A percentile compares a stretch with the other conserved stretches of the same genome.
Evolutionary conservation across 805 yeast species (phyloP).

Genomic region (Kuraishia capsulata): DNA sequence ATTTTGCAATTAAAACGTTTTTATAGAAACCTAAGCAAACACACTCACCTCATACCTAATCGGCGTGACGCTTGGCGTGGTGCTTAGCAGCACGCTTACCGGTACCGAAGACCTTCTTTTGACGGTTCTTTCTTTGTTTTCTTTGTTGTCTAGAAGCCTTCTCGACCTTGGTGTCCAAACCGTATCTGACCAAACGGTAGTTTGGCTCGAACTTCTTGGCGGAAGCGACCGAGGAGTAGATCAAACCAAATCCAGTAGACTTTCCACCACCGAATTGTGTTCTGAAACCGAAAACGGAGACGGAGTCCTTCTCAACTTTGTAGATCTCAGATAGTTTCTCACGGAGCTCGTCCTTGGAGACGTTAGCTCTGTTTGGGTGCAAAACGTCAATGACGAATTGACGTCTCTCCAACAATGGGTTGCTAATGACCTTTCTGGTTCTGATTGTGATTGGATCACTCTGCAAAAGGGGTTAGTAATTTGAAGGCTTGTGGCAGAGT

Average conservation of each 20-base stretch:
- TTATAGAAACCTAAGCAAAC: no score
- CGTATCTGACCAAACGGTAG: conserved; percentile 99
- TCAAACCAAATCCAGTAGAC: conserved; percentile 98
- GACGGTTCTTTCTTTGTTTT: conserved; percentile 99
- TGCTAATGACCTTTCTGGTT: conserved; percentile 98
- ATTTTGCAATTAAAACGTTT: no score
- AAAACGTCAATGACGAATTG: conserved; percentile 99
- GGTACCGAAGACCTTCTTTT: conserved; percentile 98
- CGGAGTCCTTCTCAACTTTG: conserved; percentile 61
- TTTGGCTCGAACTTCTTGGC: conserved; percentile 98
- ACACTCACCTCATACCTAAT: conserved; percentile 37
- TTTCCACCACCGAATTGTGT: conserved; percentile 99
- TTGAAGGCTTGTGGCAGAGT: background rate
- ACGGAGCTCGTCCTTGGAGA: conserved; percentile 98
- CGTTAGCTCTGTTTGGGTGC: conserved; percentile 99
- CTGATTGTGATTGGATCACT: conserved; percentile 99
- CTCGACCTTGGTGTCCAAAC: conserved; percentile 92
- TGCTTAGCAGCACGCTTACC: conserved; percentile 90
- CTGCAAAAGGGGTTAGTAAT: conserved; percentile 26
- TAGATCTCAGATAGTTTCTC: conserved; percentile 52
- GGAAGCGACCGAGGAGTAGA: conserved; percentile 96
- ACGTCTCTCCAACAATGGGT: conserved; percentile 99
- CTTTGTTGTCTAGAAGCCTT: conserved; percentile 99
- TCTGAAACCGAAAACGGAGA: conserved; percentile 98
- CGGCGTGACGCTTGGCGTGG: conserved; percentile 85